Evolutionary conservation across 768 basidiomycete genomes (phyloP).

Genomic region (Pisolithus albus): DNA sequence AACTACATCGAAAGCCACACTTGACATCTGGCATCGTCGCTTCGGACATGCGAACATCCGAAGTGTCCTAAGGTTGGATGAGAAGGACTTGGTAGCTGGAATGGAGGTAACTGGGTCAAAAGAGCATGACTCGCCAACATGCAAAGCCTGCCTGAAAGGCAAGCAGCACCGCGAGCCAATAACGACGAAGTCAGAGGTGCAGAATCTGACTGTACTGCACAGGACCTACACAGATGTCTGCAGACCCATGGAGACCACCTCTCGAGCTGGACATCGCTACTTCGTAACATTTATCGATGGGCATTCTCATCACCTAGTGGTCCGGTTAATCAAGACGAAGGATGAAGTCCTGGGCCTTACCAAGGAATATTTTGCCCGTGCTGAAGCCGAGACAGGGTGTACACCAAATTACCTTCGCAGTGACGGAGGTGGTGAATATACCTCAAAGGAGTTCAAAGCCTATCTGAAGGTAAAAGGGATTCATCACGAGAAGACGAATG

Average conservation of each 20-base stretch:
- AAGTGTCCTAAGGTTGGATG: background rate
- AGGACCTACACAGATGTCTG: constrained; percentile 16
- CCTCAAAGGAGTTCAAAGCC: background rate
- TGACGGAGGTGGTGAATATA: constrained; percentile 22
- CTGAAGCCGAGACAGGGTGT: constrained; percentile 9
- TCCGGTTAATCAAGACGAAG: constrained; percentile 11
- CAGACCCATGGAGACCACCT: constrained; percentile 10
- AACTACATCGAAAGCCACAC: background rate
- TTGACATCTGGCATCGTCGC: constrained; percentile 1
- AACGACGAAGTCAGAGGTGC: constrained; percentile 2
- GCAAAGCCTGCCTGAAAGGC: constrained; percentile 17
- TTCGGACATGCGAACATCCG: background rate
- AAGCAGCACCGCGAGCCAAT: constrained; percentile 15
- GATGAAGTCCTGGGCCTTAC: constrained; percentile 6
- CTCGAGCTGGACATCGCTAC: constrained; percentile 8
- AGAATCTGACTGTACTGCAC: background rate
- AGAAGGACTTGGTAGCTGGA: constrained; percentile 2
- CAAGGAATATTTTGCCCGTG: constrained; percentile 6
- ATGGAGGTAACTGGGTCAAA: background rate
- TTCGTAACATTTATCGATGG: constrained; percentile 16
- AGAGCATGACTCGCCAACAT: background rate
- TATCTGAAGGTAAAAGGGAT: constrained; percentile 12
- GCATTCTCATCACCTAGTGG: constrained; percentile 8
- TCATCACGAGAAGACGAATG: constrained; percentile 10
- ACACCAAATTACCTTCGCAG: constrained; percentile 13